Percentiles rank a stretch among this genome's conserved stretches.
Evolutionary conservation across 148 eudicot genomes (phyloP).

Genomic region (Rhododendron mucronatum): DNA sequence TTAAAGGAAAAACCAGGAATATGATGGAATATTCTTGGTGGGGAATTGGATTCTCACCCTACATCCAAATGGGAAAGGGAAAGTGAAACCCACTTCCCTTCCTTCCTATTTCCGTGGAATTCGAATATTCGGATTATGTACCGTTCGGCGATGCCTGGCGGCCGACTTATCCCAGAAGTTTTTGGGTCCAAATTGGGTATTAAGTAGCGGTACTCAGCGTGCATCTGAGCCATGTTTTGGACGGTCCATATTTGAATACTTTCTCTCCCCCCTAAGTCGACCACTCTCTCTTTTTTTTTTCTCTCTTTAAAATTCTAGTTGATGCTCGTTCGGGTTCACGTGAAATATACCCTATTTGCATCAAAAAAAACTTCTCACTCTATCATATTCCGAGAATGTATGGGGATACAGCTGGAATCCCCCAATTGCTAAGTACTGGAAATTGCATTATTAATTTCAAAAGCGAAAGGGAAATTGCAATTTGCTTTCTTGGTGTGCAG

Average conservation of each 20-base stretch:
- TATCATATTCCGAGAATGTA: background rate
- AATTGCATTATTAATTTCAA: background rate
- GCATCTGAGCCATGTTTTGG: no score
- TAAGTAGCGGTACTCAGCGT: no score
- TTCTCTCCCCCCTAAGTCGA: no score
- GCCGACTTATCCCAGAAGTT: background rate
- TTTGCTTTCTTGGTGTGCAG: background rate
- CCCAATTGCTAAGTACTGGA: background rate
- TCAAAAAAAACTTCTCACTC: no score
- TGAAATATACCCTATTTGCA: no score
- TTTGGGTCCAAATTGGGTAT: no score
- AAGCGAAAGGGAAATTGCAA: background rate
- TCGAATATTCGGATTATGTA: constrained; percentile 5
- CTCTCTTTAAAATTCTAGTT: no score
- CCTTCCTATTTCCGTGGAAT: background rate
- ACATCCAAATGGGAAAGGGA: background rate
- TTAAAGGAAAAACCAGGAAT: background rate
- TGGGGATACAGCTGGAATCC: background rate
- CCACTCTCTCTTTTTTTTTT: no score
- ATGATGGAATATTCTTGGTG: background rate
- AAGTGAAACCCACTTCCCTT: background rate
- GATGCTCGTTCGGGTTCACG: no score
- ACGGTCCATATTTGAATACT: no score
- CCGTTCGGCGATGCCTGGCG: background rate
- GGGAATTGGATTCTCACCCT: background rate